Conservation (phyloP, 129 eudicot genomes). For the Rutidosis leptorrhynchoides region DNA sequence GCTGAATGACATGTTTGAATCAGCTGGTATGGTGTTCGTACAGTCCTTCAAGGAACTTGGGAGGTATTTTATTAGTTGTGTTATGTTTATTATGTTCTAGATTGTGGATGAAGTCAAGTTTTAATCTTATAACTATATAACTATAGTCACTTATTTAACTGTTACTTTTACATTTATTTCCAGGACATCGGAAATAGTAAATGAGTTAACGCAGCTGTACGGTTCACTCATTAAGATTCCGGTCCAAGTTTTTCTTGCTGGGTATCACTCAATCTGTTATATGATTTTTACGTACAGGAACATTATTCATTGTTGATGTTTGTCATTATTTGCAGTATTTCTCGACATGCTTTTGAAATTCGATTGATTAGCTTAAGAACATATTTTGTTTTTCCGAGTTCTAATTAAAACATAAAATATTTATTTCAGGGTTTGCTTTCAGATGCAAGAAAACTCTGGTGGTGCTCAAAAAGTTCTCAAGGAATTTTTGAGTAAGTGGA, state of each 20-base stretch:
- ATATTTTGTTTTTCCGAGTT: not conserved
- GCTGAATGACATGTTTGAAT: slow-evolving; percentile 63
- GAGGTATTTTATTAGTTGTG: slow-evolving; percentile 39
- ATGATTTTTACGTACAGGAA: not conserved
- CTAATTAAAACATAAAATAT: not conserved
- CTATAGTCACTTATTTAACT: not conserved
- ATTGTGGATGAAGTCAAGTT: slow-evolving; percentile 4
- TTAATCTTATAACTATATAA: not conserved
- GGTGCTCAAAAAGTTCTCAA: slow-evolving; percentile 54
- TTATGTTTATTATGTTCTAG: too few relatives aligned
- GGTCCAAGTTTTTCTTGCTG: slow-evolving; percentile 61
- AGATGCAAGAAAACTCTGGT: slow-evolving; percentile 51
- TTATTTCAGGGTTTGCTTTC: slow-evolving; percentile 63
- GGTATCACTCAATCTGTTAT: slow-evolving; percentile 42
- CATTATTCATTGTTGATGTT: not conserved
- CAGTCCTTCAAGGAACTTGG: slow-evolving; percentile 70
- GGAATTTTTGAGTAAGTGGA: slow-evolving; percentile 78
- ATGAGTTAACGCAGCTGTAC: slow-evolving; percentile 55
- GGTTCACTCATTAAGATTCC: slow-evolving; percentile 66
- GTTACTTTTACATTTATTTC: slow-evolving; percentile 18
- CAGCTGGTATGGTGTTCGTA: slow-evolving; percentile 86
- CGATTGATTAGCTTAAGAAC: not conserved
- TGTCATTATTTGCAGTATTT: not conserved
- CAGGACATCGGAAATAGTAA: slow-evolving; percentile 70
- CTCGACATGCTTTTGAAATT: slow-evolving; percentile 2